Conservation (phyloP, 768 basidiomycete species). For the Leccinum subtestaceum region DNA sequence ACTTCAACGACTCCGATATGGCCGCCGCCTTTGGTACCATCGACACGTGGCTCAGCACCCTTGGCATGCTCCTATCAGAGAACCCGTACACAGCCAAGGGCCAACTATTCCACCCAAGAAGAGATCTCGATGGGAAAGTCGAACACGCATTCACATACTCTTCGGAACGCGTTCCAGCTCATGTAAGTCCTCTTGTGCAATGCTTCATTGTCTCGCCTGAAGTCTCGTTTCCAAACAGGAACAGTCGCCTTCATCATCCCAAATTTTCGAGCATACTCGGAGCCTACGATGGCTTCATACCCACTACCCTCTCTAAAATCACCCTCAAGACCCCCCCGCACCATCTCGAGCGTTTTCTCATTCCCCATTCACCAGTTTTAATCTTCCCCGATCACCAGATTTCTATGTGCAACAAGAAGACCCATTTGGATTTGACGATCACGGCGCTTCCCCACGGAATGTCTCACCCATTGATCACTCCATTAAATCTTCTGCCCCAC, state of each 20-base stretch:
- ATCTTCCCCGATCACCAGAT: constrained; percentile 9
- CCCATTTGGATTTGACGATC: constrained; percentile 9
- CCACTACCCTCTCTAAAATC: constrained; percentile 7
- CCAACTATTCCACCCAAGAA: constrained; percentile 40
- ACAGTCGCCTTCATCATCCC: neutral
- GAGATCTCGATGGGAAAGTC: constrained; percentile 15
- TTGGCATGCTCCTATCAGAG: constrained; percentile 53
- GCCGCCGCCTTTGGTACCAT: constrained; percentile 89
- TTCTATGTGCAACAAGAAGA: constrained; percentile 18
- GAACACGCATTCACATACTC: neutral
- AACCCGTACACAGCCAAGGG: constrained; percentile 42
- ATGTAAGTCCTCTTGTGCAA: constrained; percentile 16
- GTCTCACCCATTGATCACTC: constrained; percentile 5
- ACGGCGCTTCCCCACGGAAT: constrained; percentile 1
- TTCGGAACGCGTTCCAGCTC: neutral
- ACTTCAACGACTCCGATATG: constrained; percentile 99
- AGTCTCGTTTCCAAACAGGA: constrained; percentile 7
- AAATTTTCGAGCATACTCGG: constrained; percentile 11
- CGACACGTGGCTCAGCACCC: constrained; percentile 79
- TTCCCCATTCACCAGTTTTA: constrained; percentile 4
- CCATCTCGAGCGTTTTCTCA: constrained; percentile 11
- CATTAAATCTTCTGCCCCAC: constrained; percentile 5
- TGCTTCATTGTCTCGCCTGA: neutral
- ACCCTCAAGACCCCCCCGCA: neutral
- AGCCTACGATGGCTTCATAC: constrained; percentile 8